Evolutionary conservation across 805 yeast genomes (phyloP).

Genomic region (Ogataea kodamae): DNA sequence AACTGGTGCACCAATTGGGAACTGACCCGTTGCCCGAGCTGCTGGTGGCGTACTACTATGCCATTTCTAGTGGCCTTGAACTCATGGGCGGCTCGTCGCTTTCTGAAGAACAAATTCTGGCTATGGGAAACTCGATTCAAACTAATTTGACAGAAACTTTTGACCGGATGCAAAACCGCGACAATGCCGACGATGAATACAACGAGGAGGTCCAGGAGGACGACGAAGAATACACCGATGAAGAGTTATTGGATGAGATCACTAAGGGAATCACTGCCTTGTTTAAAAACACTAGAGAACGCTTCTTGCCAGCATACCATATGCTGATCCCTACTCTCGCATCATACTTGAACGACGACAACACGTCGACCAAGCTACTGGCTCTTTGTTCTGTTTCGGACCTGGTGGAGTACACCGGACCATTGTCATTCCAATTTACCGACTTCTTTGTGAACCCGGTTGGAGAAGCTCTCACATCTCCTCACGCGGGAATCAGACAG

Average conservation of each 20-base stretch:
- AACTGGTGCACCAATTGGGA: slow-evolving; percentile 62
- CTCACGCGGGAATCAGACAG: slow-evolving; percentile 76
- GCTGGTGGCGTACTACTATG: slow-evolving; percentile 69
- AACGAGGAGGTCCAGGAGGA: slow-evolving; percentile 82
- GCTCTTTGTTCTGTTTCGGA: slow-evolving; percentile 81
- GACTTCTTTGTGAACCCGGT: slow-evolving; percentile 62
- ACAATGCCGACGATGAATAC: slow-evolving; percentile 76
- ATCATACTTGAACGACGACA: slow-evolving; percentile 59
- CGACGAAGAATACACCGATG: slow-evolving; percentile 85
- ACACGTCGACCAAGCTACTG: slow-evolving; percentile 65
- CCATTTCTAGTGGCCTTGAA: slow-evolving; percentile 63
- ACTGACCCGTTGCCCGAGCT: slow-evolving; percentile 83
- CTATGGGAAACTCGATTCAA: slow-evolving; percentile 57
- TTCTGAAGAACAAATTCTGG: slow-evolving; percentile 49
- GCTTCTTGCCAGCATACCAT: slow-evolving; percentile 65
- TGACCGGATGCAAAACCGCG: slow-evolving; percentile 69
- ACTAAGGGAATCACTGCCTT: slow-evolving; percentile 69
- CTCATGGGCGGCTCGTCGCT: slow-evolving; percentile 65
- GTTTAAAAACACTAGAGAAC: slow-evolving; percentile 57
- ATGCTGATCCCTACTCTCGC: slow-evolving; percentile 59
- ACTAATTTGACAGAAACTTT: slow-evolving; percentile 63
- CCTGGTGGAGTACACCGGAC: slow-evolving; percentile 74
- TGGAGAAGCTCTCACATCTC: slow-evolving; percentile 61
- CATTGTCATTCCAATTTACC: slow-evolving; percentile 58
- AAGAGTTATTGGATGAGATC: slow-evolving; percentile 82